Evolutionary conservation across 2,329 filamentous ascomycete genomes (phyloP), one percentile per base, ranked within the genome.

Genomic region (Hymenoscyphus linearis): DNA sequence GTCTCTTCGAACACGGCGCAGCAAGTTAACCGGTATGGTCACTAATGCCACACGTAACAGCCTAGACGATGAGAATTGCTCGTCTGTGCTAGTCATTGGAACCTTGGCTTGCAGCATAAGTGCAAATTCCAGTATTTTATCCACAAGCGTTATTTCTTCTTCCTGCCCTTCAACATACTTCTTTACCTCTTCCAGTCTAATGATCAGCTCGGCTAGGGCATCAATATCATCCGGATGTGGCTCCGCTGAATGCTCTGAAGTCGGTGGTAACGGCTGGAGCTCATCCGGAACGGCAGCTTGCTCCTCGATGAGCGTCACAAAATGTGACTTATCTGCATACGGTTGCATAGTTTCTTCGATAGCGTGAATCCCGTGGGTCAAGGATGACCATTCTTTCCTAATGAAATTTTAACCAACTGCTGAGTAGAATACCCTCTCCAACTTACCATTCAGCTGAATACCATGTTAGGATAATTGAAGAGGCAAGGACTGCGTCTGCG

Each of bases 401-500:
- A 7, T 53, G 18, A 37, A 55, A 31, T 47, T 50, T 50, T 25
- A 50, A 50, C 18, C 44, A 47, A 50, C 44, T 9, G 12, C 22
- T 25, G 44, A n/a, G 22, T 22, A 22, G 18, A 22, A 4, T 25
- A 25, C 44, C 13, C 25, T 25, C 25, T 4, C 44, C 14, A 14
- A 62, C 57, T 52, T 55, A 65, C 63, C 59, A 62, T 35, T 64
- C 63, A 26, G 55, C 35, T 16, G 59, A 44, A 34, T 63, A 60
- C 61, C 61, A 65, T 14, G 61, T 52, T 18, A 65, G 44, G 26
- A 63, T 54, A 3, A 65, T 55, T 14, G 61, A 64, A 12, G 61
- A 52, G 10, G 59, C 58, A 40, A 65, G 55, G n/a, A 61, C 55
- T 31, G 61, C 61, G 60, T 65, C 63, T 9, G 63, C 55, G 52